These are phyloP conservation scores for Dendrobium huoshanense DNA, from an alignment of 106 monocot genomes.

Conservation along the genomic window DNA sequence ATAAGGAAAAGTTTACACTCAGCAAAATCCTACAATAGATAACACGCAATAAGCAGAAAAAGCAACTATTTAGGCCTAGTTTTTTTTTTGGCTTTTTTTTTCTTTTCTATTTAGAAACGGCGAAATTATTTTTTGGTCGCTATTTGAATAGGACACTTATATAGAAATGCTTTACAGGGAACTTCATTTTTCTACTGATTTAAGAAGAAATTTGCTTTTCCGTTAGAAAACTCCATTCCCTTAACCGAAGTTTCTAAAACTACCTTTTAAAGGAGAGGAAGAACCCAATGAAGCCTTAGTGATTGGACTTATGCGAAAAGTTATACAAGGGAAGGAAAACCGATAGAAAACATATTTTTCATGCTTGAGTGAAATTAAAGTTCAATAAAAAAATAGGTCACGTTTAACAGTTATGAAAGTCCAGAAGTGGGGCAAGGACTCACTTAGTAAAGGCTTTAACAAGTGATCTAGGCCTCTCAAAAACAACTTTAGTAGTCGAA, in stretches of 20 bases:
- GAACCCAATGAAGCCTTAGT: background rate
- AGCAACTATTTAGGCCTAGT: too few species aligned
- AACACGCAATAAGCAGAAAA: background rate
- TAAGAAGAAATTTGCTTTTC: too few species aligned
- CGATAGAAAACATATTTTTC: background rate
- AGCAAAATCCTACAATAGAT: background rate
- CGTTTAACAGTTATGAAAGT: background rate
- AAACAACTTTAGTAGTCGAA: background rate
- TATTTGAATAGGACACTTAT: too few species aligned
- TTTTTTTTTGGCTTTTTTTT: too few species aligned
- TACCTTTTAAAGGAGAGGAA: too few species aligned
- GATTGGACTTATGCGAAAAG: background rate
- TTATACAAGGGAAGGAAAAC: background rate
- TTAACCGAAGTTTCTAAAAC: too few species aligned
- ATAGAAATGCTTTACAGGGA: too few species aligned
- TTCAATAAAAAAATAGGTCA: background rate
- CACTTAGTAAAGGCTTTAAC: slow-evolving; percentile 26
- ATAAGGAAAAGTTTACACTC: background rate
- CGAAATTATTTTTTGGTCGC: too few species aligned
- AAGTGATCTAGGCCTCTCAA: slow-evolving; percentile 45
- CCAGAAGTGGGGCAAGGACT: slow-evolving; percentile 8
- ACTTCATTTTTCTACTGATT: too few species aligned
- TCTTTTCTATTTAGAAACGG: too few species aligned
- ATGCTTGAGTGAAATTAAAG: background rate
- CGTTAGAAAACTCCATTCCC: too few species aligned